phyloP scores from a whole-genome alignment of 306 rosid species.

The Morella rubra region DNA sequence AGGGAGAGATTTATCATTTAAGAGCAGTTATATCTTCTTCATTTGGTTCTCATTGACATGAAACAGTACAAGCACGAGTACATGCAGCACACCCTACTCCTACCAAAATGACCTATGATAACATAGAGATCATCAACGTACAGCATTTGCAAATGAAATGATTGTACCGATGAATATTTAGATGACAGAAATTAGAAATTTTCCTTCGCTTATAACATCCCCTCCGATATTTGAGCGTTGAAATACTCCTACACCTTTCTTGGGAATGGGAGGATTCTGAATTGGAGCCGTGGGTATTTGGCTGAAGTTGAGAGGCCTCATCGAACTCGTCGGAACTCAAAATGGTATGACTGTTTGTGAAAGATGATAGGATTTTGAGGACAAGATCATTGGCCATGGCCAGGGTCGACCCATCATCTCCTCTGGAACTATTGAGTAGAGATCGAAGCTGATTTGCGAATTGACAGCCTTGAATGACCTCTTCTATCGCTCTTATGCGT shows the following conservation, averaged over 20 bases:
- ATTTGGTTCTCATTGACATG: too few species aligned
- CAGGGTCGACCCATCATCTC: neutral
- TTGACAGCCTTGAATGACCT: slow-evolving; percentile 43
- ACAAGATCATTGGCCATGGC: slow-evolving; percentile 32
- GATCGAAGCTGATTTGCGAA: slow-evolving; percentile 33
- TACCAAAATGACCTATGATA: too few species aligned
- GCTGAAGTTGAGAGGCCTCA: slow-evolving; percentile 13
- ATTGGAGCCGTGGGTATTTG: slow-evolving; percentile 14
- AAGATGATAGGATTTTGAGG: slow-evolving; percentile 36
- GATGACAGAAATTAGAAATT: neutral
- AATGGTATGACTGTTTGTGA: slow-evolving; percentile 38
- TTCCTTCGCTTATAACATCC: slow-evolving; percentile 69
- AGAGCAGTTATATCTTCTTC: too few species aligned
- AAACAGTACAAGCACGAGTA: neutral
- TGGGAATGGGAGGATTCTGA: slow-evolving; percentile 44
- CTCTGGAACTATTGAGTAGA: neutral
- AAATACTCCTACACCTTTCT: slow-evolving; percentile 39
- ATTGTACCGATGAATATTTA: too few species aligned
- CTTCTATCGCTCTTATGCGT: slow-evolving; percentile 29
- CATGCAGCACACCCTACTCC: too few species aligned
- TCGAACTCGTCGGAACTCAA: slow-evolving; percentile 20
- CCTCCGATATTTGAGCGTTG: slow-evolving; percentile 36
- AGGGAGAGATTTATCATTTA: too few species aligned
- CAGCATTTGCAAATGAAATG: too few species aligned
- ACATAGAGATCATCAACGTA: too few species aligned